phyloP scores from a whole-genome alignment of 192 early-diverging fungal species.

The Backusella circina region DNA sequence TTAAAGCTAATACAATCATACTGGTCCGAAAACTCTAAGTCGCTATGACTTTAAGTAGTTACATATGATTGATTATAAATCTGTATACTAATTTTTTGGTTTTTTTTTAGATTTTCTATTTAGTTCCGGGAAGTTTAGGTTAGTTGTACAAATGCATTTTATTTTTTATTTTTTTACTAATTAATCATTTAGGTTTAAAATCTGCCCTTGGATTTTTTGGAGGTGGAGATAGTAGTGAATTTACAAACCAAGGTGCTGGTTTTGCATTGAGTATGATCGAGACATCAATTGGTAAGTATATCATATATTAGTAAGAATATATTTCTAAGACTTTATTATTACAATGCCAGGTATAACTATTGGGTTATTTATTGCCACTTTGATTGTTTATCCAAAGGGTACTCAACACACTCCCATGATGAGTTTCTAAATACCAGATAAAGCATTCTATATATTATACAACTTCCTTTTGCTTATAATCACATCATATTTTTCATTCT shows the following conservation, averaged over 20 bases:
- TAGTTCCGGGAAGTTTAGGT: slow-evolving; percentile 34
- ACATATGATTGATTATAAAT: not conserved
- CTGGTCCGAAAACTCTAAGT: not conserved
- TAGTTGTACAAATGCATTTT: not conserved
- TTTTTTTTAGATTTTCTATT: slow-evolving; percentile 15
- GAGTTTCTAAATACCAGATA: slow-evolving; percentile 8
- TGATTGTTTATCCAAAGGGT: slow-evolving; percentile 57
- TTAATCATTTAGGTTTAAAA: slow-evolving; percentile 13
- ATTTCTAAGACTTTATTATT: not conserved
- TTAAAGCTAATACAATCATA: not conserved
- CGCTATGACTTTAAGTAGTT: not conserved
- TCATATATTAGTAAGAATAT: not conserved
- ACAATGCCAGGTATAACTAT: slow-evolving; percentile 44
- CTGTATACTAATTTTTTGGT: not conserved
- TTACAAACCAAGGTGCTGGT: slow-evolving; percentile 35
- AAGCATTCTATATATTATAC: not conserved
- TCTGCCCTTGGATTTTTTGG: slow-evolving; percentile 32
- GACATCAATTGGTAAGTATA: slow-evolving; percentile 24
- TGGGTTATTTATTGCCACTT: slow-evolving; percentile 64
- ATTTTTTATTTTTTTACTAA: not conserved
- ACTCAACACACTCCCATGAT: slow-evolving; percentile 43
- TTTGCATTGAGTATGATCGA: slow-evolving; percentile 50
- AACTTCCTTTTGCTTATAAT: not conserved
- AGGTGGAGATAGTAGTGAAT: not conserved
- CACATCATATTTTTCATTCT: not conserved